A percentile compares a stretch with the other conserved stretches of the same genome.
Conservation (phyloP, 176 grass and related monocot genomes). For the Olyra latifolia region DNA sequence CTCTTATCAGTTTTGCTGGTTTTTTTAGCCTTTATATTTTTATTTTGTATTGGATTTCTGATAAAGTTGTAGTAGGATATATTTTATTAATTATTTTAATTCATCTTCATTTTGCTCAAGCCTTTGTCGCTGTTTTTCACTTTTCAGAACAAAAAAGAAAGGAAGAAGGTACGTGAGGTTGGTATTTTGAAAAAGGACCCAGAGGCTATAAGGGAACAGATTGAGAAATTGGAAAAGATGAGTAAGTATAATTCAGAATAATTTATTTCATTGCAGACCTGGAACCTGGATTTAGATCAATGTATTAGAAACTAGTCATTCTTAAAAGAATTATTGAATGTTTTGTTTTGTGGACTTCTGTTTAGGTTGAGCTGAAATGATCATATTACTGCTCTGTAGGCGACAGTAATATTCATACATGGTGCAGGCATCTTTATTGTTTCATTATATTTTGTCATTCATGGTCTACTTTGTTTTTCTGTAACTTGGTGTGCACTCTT, state of each 20-base stretch:
- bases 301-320: constrained; percentile 22
- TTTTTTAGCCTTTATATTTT: not conserved
- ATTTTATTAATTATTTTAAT: not conserved
- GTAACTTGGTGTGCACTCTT: not conserved
- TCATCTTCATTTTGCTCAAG: constrained; percentile 24
- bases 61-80: not conserved
- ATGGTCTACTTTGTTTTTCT: not conserved
- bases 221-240: constrained; percentile 95
- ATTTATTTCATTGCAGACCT: constrained; percentile 11
- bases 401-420: not conserved
- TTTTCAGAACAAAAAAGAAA: constrained; percentile 93
- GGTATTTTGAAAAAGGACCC: constrained; percentile 98
- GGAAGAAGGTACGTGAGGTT: constrained; percentile 98
- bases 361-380: constrained; percentile 3
- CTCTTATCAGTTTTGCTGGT: not conserved
- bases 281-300: constrained; percentile 12
- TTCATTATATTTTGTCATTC: not conserved
- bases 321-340: not conserved
- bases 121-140: constrained; percentile 9
- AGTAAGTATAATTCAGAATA: constrained; percentile 59
- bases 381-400: not conserved
- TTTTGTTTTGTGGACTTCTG: not conserved
- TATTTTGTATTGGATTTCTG: not conserved
- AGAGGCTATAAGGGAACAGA: constrained; percentile 79
- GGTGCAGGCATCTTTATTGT: not conserved